These are phyloP conservation scores for Pseudocercospora pini-densiflorae DNA, from an alignment of 2,329 filamentous ascomycete species.

Conservation along the genomic window DNA sequence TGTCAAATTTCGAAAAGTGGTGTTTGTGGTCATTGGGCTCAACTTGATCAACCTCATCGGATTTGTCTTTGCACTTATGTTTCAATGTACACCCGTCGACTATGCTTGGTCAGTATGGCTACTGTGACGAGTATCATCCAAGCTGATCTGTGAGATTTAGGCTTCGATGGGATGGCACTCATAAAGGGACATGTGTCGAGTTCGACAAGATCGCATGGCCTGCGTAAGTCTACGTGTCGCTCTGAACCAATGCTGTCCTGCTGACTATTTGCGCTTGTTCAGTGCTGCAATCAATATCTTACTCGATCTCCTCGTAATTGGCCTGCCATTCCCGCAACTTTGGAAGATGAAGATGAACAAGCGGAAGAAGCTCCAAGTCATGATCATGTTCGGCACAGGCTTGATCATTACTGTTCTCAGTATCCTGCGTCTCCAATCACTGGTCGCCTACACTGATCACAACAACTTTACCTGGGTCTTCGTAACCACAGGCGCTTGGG, in stretches of 20 bases:
- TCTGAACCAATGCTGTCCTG: no score
- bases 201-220: constrained; percentile 19
- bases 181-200: constrained; percentile 13
- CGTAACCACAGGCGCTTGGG: constrained; percentile 5
- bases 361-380: constrained; percentile 21
- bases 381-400: constrained; percentile 23
- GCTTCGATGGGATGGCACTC: constrained; percentile 2
- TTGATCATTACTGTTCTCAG: constrained; percentile 23
- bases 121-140: neutral
- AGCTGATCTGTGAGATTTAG: neutral
- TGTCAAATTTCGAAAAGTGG: constrained; percentile 9
- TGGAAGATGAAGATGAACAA: constrained; percentile 16
- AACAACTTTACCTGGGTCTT: constrained; percentile 20
- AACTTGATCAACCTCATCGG: constrained; percentile 12
- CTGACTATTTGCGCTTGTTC: no score
- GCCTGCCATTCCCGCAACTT: constrained; percentile 14
- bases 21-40: constrained; percentile 12
- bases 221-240: neutral
- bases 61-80: constrained; percentile 13
- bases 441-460: constrained; percentile 18
- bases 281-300: constrained; percentile 17
- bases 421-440: constrained; percentile 18
- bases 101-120: constrained; percentile 2
- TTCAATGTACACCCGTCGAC: constrained; percentile 15
- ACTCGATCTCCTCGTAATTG: constrained; percentile 16